Percentiles rank a stretch among this genome's conserved stretches.
phyloP scores from a whole-genome alignment of 441 rosid genomes.

The Manihot esculenta region DNA sequence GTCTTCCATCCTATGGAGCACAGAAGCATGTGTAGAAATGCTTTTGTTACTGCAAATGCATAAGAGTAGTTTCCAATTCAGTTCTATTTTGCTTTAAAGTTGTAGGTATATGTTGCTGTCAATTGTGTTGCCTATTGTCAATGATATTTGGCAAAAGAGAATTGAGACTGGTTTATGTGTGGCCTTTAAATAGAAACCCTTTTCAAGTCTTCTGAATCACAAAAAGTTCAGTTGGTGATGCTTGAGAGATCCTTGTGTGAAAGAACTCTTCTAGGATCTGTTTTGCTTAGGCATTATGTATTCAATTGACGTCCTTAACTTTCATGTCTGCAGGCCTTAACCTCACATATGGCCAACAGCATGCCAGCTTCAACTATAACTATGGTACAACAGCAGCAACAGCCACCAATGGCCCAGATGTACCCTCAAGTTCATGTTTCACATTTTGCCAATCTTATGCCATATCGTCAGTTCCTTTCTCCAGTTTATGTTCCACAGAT shows the following conservation, averaged over 20 bases:
- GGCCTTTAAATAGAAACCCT: background rate
- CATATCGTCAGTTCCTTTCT: constrained; percentile 77
- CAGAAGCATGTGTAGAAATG: too few species aligned
- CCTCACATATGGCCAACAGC: constrained; percentile 43
- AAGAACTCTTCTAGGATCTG: background rate
- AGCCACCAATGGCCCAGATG: constrained; percentile 69
- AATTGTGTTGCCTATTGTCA: background rate
- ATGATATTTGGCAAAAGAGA: background rate
- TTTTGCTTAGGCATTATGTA: background rate
- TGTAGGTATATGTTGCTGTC: too few species aligned
- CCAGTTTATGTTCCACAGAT: constrained; percentile 85
- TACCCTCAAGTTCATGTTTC: constrained; percentile 90
- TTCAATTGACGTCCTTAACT: constrained; percentile 5
- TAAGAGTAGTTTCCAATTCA: too few species aligned
- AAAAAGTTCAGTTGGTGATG: background rate
- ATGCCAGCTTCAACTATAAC: constrained; percentile 58
- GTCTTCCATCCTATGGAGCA: too few species aligned
- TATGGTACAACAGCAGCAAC: constrained; percentile 74
- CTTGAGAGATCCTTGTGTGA: background rate
- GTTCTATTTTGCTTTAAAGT: too few species aligned
- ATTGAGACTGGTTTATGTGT: background rate
- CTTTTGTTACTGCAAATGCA: too few species aligned
- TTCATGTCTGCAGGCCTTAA: constrained; percentile 44
- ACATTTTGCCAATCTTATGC: constrained; percentile 78
- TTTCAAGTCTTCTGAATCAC: background rate